Evolutionary conservation across 176 grass and related monocot genomes (phyloP), one percentile per base, ranked within the genome.

Genomic region (Oryza rufipogon): DNA sequence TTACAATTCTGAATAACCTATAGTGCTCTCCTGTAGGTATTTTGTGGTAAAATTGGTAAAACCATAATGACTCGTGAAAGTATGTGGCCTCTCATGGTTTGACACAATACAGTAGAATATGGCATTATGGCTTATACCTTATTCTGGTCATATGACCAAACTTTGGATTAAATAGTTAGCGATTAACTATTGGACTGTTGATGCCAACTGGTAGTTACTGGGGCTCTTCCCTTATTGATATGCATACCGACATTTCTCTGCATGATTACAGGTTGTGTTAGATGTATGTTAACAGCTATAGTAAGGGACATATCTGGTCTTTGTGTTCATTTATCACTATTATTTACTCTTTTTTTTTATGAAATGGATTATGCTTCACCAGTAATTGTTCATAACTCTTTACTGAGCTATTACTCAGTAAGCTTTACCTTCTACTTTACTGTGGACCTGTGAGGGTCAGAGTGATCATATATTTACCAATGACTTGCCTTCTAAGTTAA

Each of bases 41-140:
- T 75, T 38, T 10, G 15, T 61, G 49, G 64, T 83, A 48, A 13
- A 68, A 64, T 38, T 81, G 32, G 33, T 44, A 80, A 65, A 81
- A 10, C 3, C 17, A 19, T 20, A 75, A 46, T 12, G 68, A 63
- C 38, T 12, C 79, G 46, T 63, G 7, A 75, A 68, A 45, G 14
- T 81, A 23, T 78, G 4, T 54, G 32, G 42, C 36, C 56, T 72
- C 23, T 11, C 66, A 80, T 39, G 20, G 12, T 51, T 36, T 81
- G 63, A 67, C 64, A 64, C 42, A 44, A 44, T 44, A 10, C 38
- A 12, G 17, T 38, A 64, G n/a, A 63, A 78, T 64, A 8, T 17
- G n/a, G 3, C 20, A 63, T 64, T 64, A 8, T 17, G n/a, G 3
- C 20, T 25, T 64, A n/a, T 58, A 58, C 54, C 17, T 71, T 71